A percentile compares a stretch with the other conserved stretches of the same genome.
Conservation (phyloP, 441 rosid species). For the Lepidium campestre region DNA sequence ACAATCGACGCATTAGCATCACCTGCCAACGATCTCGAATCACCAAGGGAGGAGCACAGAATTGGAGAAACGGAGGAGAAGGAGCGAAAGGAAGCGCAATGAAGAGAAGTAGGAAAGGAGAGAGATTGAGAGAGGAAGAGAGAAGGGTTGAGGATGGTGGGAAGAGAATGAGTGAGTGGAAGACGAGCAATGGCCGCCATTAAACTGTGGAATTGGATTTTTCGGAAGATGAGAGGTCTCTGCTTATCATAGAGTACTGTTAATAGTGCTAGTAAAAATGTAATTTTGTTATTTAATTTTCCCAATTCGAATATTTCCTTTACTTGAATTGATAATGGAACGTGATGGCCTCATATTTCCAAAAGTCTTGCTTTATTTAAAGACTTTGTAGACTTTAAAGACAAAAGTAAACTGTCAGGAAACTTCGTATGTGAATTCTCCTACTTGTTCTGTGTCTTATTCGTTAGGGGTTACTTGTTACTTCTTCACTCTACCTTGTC, state of each 20-base stretch:
- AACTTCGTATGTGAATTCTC: not conserved
- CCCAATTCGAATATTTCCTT: no score
- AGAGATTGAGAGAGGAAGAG: slow-evolving; percentile 20
- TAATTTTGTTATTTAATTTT: no score
- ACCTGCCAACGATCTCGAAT: slow-evolving; percentile 13
- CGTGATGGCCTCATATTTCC: not conserved
- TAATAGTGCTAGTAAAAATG: no score
- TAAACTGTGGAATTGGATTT: not conserved
- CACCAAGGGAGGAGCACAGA: slow-evolving; percentile 31
- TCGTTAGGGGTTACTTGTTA: no score
- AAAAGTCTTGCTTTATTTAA: not conserved
- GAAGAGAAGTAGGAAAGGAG: slow-evolving; percentile 12
- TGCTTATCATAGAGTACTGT: no score
- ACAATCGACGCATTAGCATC: slow-evolving; percentile 42
- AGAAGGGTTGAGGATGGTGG: slow-evolving; percentile 22
- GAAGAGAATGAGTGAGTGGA: slow-evolving; percentile 32
- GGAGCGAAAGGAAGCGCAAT: slow-evolving; percentile 27
- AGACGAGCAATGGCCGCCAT: slow-evolving; percentile 51
- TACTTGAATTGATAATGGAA: no score
- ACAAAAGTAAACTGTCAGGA: not conserved
- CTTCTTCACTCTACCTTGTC: no score
- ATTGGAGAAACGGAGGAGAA: slow-evolving; percentile 32
- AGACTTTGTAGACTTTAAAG: not conserved
- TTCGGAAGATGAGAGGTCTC: not conserved
- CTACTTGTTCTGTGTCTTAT: not conserved